phyloP scores from a whole-genome alignment of 495 filamentous ascomycete species.

The Aspergillus hancockii region DNA sequence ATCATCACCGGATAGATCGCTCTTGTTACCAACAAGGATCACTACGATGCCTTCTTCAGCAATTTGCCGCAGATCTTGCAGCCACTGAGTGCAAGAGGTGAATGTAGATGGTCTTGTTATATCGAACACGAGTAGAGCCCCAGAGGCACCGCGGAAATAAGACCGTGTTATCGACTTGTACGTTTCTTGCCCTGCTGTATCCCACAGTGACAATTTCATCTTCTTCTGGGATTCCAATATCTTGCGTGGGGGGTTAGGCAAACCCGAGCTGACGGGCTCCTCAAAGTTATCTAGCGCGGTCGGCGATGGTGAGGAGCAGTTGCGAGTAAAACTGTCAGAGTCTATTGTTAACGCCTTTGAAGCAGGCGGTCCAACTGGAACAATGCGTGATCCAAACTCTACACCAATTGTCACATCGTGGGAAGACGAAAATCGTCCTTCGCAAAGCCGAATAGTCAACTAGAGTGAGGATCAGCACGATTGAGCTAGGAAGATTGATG shows the following conservation, averaged over 20 bases:
- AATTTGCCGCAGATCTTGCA: constrained; percentile 87
- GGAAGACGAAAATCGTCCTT: constrained; percentile 88
- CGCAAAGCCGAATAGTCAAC: constrained; percentile 94
- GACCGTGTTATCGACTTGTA: constrained; percentile 93
- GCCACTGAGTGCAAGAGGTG: constrained; percentile 80
- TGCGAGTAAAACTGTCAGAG: constrained; percentile 24
- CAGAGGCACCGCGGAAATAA: constrained; percentile 92
- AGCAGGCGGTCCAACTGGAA: constrained; percentile 82
- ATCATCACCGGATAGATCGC: constrained; percentile 64
- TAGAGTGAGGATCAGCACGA: constrained; percentile 29
- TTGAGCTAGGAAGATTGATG: not conserved
- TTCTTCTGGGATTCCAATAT: constrained; percentile 59
- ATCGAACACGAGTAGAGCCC: constrained; percentile 93
- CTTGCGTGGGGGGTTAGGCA: constrained; percentile 41
- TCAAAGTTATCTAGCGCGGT: constrained; percentile 14
- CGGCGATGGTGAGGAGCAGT: constrained; percentile 13
- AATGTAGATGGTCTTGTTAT: constrained; percentile 87
- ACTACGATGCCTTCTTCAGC: constrained; percentile 93
- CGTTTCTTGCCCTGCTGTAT: constrained; percentile 96
- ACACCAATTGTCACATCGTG: constrained; percentile 99
- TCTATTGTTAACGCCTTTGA: constrained; percentile 42
- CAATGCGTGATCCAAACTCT: constrained; percentile 92
- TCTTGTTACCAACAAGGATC: constrained; percentile 93
- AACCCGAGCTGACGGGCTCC: constrained; percentile 29
- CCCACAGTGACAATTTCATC: constrained; percentile 86